Evolutionary conservation across 257 asterid species (phyloP), one percentile per base, ranked within the genome.

Genomic region (Solanum virginianum): DNA sequence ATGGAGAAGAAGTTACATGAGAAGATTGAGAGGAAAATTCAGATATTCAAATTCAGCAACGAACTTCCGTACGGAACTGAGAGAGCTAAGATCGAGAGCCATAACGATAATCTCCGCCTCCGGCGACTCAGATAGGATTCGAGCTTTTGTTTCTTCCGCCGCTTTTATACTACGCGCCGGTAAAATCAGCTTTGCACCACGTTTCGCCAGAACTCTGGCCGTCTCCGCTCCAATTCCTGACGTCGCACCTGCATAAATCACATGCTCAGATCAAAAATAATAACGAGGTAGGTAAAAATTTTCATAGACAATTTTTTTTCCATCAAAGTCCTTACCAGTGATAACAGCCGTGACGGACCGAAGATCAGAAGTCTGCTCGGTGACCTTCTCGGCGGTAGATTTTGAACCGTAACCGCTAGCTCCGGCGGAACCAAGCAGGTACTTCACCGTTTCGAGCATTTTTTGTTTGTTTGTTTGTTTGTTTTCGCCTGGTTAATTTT

Each of bases 211-310:
- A 65, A 92, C 96, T 83, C 97, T 75, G 4, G 99, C 99, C 88
- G 98, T 95, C 89, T 96, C 99, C 4, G 94, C 96, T 41, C 99
- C 98, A 60, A 95, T 96, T 47, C 99, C 99, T 2, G 99, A 96
- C 89, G 99, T 96, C 65, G 98, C 99, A 16, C 99, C 99, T 91
- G 72, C 47, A 32, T 2, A 63, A 18, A 2, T 6, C 24, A 45
- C 22, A 62, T 26, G 59, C 56, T 41, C 41, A 70, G 53, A 39
- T 56, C 41, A 70, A 15, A 17, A 39, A 66, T 32, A 6, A 55
- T 16, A 16, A 57, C 18, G 24, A 16, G 49, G 26, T 9, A 39
- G 36, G 36, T 32, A 32, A 32, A 43, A 32, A 39, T 32, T 15
- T 32, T 66, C 47, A 32, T 14, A n/a, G 1, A 45, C n/a, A 20